These are phyloP conservation scores for Dissophora globulifera DNA, from an alignment of 192 early-diverging fungal species.

Conservation along the genomic window DNA sequence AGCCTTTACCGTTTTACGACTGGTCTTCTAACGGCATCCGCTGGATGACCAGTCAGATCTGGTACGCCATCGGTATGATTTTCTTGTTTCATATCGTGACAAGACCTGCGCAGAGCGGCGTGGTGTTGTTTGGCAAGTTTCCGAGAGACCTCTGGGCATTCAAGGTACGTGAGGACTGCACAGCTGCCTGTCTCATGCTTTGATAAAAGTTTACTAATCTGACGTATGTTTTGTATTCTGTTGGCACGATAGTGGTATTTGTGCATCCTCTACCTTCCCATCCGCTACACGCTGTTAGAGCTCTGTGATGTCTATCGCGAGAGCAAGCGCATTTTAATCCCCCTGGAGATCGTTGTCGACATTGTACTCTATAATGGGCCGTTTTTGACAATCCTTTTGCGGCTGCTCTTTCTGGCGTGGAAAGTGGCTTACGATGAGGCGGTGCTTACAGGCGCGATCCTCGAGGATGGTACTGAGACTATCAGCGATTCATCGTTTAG, in stretches of 20 bases:
- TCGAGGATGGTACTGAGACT: conserved; percentile 19
- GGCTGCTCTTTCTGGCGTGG: conserved; percentile 45
- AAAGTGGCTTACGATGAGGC: conserved; percentile 53
- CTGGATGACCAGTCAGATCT: conserved; percentile 52
- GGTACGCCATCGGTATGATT: conserved; percentile 54
- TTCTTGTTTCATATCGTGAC: conserved; percentile 51
- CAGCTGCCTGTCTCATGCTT: not conserved
- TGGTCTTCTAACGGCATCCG: conserved; percentile 42
- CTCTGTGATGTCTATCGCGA: conserved; percentile 37
- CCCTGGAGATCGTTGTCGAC: conserved; percentile 46
- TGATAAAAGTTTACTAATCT: too few species aligned
- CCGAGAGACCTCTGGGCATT: conserved; percentile 40
- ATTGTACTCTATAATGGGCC: conserved; percentile 51
- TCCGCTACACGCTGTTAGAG: conserved; percentile 35
- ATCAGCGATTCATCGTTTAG: not conserved
- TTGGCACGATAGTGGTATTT: conserved; percentile 49
- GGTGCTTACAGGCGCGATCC: conserved; percentile 45
- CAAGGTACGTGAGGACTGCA: conserved; percentile 29
- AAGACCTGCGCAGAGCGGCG: conserved; percentile 47
- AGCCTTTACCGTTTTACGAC: conserved; percentile 45
- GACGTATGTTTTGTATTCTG: not conserved
- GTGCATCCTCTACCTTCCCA: conserved; percentile 37
- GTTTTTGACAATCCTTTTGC: conserved; percentile 29
- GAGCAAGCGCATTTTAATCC: conserved; percentile 37
- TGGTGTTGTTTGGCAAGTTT: conserved; percentile 45